Base-by-base conservation (phyloP, 2,329 filamentous ascomycete species). In the Nemania bipapillata region DNA sequence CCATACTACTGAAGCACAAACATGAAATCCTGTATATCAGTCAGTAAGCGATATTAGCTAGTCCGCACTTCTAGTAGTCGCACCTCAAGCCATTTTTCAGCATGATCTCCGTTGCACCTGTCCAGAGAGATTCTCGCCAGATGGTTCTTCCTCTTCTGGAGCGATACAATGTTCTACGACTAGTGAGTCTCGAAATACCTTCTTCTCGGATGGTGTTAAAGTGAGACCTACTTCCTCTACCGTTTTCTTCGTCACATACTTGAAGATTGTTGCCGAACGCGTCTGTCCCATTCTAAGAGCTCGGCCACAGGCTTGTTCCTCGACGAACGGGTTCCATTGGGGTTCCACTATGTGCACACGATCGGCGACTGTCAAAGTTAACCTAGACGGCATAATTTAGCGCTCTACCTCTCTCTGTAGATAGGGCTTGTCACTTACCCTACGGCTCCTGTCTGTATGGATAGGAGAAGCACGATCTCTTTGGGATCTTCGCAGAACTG, bases 301-400 rank as follows among this genome's bases (percentile, higher is more conserved):
- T 7, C 79, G 71, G 7, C 76, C 77, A 11, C 80, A 68, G 1
- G 78, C 79, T 63, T 80, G 79, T 11, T 75, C 70, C 52, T 80
- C 79, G 0, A 70, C 70, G 71, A 76, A 76, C 0, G 79, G 77
- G 42, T 78, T 80, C 79, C 78, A 80, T n/a, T 79, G 76, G 0
- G 78, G 79, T 55, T 80, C 77, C 1, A 80, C 60, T 1, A 80
- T 67, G 54, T 80, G 78, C 0, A 80, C 76, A 15, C 72, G 69
- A 32, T 73, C 74, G n/a, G 79, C 78, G 40, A 68, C 73, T 5
- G 73, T 79, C n/a, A 79, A 71, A 37, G 77, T 74, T 42, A 78
- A 61, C 22, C 72, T 73, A 4, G 11, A 42, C 17, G 17, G 1
- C 26, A 17, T n/a, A 2, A 53, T 53, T 53, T 5, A 32, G 15